Evolutionary conservation across 2,329 filamentous ascomycete genomes (phyloP), one percentile per base, ranked within the genome.

Genomic region (Zalaria sp.): DNA sequence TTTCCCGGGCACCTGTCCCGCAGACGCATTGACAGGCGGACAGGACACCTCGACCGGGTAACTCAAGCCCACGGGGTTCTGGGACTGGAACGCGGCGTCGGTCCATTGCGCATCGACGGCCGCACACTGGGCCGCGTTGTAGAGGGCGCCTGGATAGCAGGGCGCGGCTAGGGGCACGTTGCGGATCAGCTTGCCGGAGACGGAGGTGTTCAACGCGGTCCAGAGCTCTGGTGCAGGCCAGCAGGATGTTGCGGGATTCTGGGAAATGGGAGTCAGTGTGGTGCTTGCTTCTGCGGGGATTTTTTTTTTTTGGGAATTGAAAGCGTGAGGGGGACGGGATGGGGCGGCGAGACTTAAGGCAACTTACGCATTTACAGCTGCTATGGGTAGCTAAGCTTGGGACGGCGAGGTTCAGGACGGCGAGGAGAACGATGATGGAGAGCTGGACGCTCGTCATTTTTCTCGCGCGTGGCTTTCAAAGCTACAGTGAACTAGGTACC

Each of bases 171-270:
- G 50, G 0, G 76, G 75, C 2, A 68, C 56, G 0, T 70, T 75
- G 7, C 65, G 61, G 35, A 79, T 59, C 27, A 79, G 57, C 4
- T 58, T 60, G 1, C 71, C 73, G 25, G 60, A 57, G 2, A 78
- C 58, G 1, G 73, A 67, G 9, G 52, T 41, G 49, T 79, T 77
- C 40, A 80, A 65, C 0, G 50, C 42, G 5, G 57, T 48, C 75
- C 75, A 80, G 4, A 57, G 54, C 1, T 49, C 37, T 1, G 47
- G 25, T 0, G 57, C 55, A 0, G 76, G 76, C 73, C 75, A 81
- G 51, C 18, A 18, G 2, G 18, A 18, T 18, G 18, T 18, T 18
- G 18, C 18, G 18, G 18, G 18, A 18, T 18, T 18, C 18, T 18
- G 18, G 18, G 18, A 18, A 18, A 2, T 18, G 18, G 18, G 18